Evolutionary conservation across 495 filamentous ascomycete genomes (phyloP).

Genomic region (Xylaria intraflava): DNA sequence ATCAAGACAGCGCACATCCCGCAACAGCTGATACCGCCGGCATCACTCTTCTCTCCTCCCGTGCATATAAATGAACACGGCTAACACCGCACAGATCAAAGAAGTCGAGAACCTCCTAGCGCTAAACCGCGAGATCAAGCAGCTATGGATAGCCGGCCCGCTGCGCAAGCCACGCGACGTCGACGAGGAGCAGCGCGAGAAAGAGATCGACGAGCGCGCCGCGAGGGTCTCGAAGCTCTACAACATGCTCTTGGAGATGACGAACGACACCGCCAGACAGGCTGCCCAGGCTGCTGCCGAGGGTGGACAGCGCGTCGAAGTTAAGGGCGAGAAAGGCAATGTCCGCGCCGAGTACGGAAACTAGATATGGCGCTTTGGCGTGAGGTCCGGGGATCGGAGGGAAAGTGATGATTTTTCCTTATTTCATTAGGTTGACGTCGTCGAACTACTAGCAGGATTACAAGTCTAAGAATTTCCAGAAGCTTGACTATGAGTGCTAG

Average conservation of each 20-base stretch:
- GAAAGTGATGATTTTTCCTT: neutral
- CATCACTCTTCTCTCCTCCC: neutral
- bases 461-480: too few species aligned
- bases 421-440: too few species aligned
- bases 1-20: too few species aligned
- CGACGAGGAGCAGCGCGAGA: slow-evolving; percentile 18
- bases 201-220: slow-evolving; percentile 17
- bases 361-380: neutral
- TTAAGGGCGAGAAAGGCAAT: neutral
- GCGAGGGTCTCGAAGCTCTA: slow-evolving; percentile 5
- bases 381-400: neutral
- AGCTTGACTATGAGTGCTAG: too few species aligned
- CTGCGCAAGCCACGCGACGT: slow-evolving; percentile 31
- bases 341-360: neutral
- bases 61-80: neutral
- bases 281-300: neutral
- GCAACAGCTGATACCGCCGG: neutral
- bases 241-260: neutral
- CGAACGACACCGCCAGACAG: neutral
- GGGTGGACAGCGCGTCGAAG: neutral
- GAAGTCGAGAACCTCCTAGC: slow-evolving; percentile 34
- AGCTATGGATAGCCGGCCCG: slow-evolving; percentile 39
- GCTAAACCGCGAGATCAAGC: slow-evolving; percentile 36
- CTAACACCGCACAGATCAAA: slow-evolving; percentile 13
- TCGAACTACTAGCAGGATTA: too few species aligned